Conservation (phyloP, 179 eudicot species). For the Gypsophila paniculata region DNA sequence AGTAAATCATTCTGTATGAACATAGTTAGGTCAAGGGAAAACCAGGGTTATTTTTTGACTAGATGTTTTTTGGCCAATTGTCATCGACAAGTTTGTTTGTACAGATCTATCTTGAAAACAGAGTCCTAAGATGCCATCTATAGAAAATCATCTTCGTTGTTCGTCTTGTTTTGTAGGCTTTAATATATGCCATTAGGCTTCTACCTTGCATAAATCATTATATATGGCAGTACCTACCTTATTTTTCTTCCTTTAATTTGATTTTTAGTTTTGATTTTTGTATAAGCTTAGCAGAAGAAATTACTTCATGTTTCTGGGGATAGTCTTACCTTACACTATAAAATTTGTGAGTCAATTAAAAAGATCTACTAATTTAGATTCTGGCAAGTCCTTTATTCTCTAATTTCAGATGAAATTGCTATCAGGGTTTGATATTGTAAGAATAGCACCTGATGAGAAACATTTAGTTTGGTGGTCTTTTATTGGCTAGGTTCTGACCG, state of each 20-base stretch:
- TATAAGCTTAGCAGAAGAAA: background rate
- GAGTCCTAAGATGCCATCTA: background rate
- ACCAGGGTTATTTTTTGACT: background rate
- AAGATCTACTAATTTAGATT: background rate
- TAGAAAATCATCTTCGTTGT: background rate
- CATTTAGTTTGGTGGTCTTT: constrained; percentile 7
- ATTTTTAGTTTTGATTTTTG: background rate
- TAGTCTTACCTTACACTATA: background rate
- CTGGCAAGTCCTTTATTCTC: background rate
- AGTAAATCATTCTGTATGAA: background rate
- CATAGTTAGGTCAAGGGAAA: constrained; percentile 8
- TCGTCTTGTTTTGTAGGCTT: background rate
- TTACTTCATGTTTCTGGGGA: background rate
- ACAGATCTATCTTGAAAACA: background rate
- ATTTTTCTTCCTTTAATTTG: background rate
- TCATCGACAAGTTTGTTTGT: background rate
- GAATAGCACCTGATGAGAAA: background rate
- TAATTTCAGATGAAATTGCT: background rate
- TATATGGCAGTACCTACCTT: background rate
- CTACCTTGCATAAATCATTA: background rate
- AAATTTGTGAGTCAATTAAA: background rate
- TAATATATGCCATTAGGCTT: constrained; percentile 9
- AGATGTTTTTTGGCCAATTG: background rate
- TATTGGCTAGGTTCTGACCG: constrained; percentile 2
- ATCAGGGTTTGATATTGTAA: background rate